Evolutionary conservation across 225 moss, liverwort and hornwort genomes (phyloP), one percentile per base, ranked within the genome.

Genomic region (Lunularia cruciata): DNA sequence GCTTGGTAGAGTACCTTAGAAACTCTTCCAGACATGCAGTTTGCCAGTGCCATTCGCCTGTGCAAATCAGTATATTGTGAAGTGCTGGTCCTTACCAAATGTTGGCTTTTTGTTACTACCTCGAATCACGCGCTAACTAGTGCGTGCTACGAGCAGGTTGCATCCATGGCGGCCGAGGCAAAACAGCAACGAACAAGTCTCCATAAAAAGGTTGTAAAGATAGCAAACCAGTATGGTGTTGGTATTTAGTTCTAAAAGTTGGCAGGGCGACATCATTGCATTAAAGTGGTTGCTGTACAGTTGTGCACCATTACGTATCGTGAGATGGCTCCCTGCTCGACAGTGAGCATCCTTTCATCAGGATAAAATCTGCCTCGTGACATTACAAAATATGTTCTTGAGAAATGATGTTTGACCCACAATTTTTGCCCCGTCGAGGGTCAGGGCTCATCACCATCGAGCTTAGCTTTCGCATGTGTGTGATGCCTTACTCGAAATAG

Each of bases 81-180:
- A n/a, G n/a, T n/a, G n/a, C n/a, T n/a, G n/a, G n/a, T n/a, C n/a
- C n/a, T n/a, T n/a, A n/a, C n/a, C n/a, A n/a, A n/a, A n/a, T n/a
- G n/a, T n/a, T n/a, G n/a, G n/a, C n/a, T n/a, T n/a, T n/a, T n/a
- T n/a, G n/a, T n/a, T n/a, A n/a, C n/a, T n/a, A n/a, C n/a, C n/a
- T n/a, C n/a, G n/a, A n/a, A n/a, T n/a, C n/a, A n/a, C 65, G 35
- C 8, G 58, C 28, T 65, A 30, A 36, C n/a, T 9, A 20, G 26
- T 43, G 14, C n/a, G 38, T 37, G 38, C 18, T 79, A 1, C 20
- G 6, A 35, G 14, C 80, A 84, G 84, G 84, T 84, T 25, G 84
- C 84, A 28, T 67, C 74, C 27, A 84, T 80, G 84, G 74, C 80
- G 51, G 73, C 74, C 16, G 84, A 80, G 64, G 77, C 75, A 20